A percentile compares a stretch with the other conserved stretches of the same genome.
phyloP scores from a whole-genome alignment of 371 early-diverging fungal genomes.

The Rhizopus stolonifer region DNA sequence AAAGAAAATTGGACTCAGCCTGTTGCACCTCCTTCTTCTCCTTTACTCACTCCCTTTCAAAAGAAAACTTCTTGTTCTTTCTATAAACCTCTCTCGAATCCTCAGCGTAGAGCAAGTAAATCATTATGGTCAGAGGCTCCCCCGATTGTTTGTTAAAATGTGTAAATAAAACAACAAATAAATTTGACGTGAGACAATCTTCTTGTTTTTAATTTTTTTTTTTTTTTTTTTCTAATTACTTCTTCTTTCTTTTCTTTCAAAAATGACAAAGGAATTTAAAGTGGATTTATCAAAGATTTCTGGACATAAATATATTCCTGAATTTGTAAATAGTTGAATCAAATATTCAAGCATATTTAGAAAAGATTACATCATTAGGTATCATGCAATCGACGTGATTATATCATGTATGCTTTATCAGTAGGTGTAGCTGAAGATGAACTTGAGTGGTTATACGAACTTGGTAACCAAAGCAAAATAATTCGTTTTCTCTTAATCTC shows the following conservation, averaged over 20 bases:
- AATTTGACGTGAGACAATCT: too few relatives aligned
- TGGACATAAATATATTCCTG: conserved; percentile 15
- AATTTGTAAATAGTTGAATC: conserved; percentile 13
- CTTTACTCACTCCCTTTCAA: not conserved
- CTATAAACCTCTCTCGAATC: not conserved
- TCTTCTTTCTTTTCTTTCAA: not conserved
- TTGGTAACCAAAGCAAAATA: conserved; percentile 35
- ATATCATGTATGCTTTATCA: conserved; percentile 68
- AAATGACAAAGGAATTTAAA: conserved; percentile 25
- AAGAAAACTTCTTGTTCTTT: not conserved
- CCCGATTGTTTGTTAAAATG: not conserved
- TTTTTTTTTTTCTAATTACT: too few relatives aligned
- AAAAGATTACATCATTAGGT: conserved; percentile 31
- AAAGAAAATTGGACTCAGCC: not conserved
- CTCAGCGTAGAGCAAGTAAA: not conserved
- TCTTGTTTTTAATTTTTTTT: too few relatives aligned
- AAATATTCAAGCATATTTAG: not conserved
- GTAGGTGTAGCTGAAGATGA: conserved; percentile 62
- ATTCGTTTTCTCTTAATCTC: too few relatives aligned
- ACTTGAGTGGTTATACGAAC: conserved; percentile 66
- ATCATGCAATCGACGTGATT: conserved; percentile 66
- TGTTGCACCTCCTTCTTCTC: not conserved
- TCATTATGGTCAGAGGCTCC: not conserved
- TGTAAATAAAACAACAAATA: not conserved
- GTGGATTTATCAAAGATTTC: conserved; percentile 25